Conservation (phyloP, 805 yeast genomes). For the Kockiozyma suomiensis region DNA sequence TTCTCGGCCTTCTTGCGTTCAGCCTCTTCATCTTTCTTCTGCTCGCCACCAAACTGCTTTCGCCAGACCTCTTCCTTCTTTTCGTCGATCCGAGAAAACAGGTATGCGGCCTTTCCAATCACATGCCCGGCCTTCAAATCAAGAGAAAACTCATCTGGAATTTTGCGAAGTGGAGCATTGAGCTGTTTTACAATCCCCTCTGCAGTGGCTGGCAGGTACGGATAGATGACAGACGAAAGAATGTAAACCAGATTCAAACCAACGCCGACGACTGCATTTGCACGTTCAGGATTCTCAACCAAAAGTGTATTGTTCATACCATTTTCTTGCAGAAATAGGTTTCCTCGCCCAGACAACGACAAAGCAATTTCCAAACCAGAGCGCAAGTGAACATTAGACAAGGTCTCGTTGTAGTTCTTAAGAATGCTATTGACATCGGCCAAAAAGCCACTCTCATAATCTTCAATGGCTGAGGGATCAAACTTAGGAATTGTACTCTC, state of each 20-base stretch:
- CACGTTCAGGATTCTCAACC: slow-evolving; percentile 70
- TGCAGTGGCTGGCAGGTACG: slow-evolving; percentile 88
- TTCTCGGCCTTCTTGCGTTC: slow-evolving; percentile 32
- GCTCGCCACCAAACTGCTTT: slow-evolving; percentile 79
- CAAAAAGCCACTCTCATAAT: slow-evolving; percentile 45
- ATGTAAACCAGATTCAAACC: slow-evolving; percentile 87
- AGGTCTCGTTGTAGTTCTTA: slow-evolving; percentile 61
- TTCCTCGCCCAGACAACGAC: slow-evolving; percentile 90
- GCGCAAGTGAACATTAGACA: slow-evolving; percentile 81
- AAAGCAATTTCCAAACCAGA: slow-evolving; percentile 90
- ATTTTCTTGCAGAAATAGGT: slow-evolving; percentile 92
- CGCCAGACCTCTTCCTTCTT: slow-evolving; percentile 87
- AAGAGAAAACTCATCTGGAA: slow-evolving; percentile 73
- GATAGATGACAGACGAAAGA: slow-evolving; percentile 78
- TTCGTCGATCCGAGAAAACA: slow-evolving; percentile 90
- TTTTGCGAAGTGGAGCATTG: slow-evolving; percentile 76
- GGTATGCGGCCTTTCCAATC: slow-evolving; percentile 86
- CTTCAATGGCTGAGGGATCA: slow-evolving; percentile 52
- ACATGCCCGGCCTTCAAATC: slow-evolving; percentile 78
- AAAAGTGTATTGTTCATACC: slow-evolving; percentile 87
- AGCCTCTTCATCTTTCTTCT: slow-evolving; percentile 40
- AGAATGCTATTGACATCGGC: slow-evolving; percentile 66
- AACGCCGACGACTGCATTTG: slow-evolving; percentile 90
- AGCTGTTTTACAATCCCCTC: slow-evolving; percentile 72
- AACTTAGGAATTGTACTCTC: slow-evolving; percentile 84